phyloP scores from a whole-genome alignment of 169 alveolate species.

The Perkinsus marinus region DNA sequence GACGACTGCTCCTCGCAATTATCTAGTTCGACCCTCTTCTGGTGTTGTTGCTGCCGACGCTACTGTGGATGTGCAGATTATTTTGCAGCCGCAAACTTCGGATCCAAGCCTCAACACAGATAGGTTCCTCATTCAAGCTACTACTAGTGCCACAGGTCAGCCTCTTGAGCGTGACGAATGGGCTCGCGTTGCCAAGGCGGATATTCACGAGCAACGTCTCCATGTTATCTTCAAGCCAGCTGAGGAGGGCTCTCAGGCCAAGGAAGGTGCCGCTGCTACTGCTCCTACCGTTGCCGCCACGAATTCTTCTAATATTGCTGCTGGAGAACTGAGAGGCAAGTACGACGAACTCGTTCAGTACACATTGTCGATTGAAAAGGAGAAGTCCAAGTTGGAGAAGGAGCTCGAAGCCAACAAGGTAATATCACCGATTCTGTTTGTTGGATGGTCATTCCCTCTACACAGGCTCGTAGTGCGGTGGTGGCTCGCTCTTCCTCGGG shows the following conservation, averaged over 20 bases:
- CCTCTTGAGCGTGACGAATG: not conserved
- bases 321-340: not conserved
- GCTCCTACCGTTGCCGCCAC: not conserved
- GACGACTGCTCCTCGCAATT: constrained; percentile 69
- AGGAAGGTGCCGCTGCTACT: not conserved
- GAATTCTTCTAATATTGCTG: not conserved
- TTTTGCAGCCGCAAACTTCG: constrained; percentile 61
- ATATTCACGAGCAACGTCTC: not conserved
- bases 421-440: not conserved
- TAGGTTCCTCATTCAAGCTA: constrained; percentile 58
- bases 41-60: constrained; percentile 61
- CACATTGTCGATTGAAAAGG: not conserved
- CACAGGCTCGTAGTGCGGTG: not conserved
- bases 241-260: not conserved
- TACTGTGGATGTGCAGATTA: constrained; percentile 51
- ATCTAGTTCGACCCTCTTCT: constrained; percentile 62
- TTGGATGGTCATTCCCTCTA: not conserved
- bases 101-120: constrained; percentile 54
- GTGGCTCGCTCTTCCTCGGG: not conserved
- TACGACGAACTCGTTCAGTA: not conserved
- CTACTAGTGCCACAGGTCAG: not conserved
- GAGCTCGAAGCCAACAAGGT: not conserved
- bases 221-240: not conserved
- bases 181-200: not conserved
- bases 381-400: not conserved